Evolutionary conservation across 495 filamentous ascomycete species (phyloP), one percentile per base, ranked within the genome.

Genomic region (Jackrogersella multiformis): DNA sequence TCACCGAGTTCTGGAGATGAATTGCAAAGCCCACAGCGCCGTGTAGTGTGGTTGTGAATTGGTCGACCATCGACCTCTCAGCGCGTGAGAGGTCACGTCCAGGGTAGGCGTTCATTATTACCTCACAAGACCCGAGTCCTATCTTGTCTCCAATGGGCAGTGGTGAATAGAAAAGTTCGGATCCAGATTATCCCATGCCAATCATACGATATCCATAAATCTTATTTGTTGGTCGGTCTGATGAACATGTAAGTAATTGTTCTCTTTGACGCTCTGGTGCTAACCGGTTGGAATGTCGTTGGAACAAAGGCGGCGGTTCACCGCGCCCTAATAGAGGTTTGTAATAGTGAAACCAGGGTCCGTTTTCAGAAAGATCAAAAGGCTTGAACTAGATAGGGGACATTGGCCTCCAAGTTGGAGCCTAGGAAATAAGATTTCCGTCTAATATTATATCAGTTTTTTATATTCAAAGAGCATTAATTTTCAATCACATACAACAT

Each of bases 321-420:
- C 15, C 26, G 10, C 18, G 10, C 35, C 34, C n/a, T 12, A 28
- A 16, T 16, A 5, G n/a, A 24, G 44, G 9, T 41, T 56, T 32
- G 0, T 15, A 8, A 2, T n/a, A 6, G 2, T 12, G 8, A 24
- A 46, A 56, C 5, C 9, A 44, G 9, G 32, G 42, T 64, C 61
- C 61, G 52, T 64, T 64, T 64, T 64, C 61, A 36, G 49, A 64
- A 21, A 4, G 41, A 56, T 10, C 2, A 38, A 20, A 24, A 2
- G 15, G 7, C 26, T 30, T 30, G 26, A 30, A 4, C 26, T 30
- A 30, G 26, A 7, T 30, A 7, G n/a, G n/a, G n/a, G n/a, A n/a
- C n/a, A n/a, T n/a, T n/a, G n/a, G n/a, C n/a, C n/a, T n/a, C n/a
- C n/a, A n/a, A n/a, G n/a, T n/a, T n/a, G n/a, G n/a, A n/a, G n/a